These are phyloP conservation scores for Guillardia theta DNA, from an alignment of 78 protist genomes.

Conservation along the genomic window DNA sequence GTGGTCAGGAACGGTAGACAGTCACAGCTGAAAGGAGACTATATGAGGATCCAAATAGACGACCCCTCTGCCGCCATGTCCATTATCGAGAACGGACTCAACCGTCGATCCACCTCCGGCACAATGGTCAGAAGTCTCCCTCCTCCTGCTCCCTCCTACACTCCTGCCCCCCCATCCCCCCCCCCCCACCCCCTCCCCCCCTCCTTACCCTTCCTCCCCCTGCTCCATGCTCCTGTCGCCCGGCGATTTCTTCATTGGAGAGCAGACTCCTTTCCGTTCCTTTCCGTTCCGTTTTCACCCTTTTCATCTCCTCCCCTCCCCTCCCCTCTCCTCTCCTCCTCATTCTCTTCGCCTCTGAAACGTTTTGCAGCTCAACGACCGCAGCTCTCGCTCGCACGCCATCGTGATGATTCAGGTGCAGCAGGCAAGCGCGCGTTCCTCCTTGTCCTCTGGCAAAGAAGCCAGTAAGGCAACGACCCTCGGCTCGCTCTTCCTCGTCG, in stretches of 20 bases:
- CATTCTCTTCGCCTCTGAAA: background rate
- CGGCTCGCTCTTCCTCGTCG: too few relatives aligned
- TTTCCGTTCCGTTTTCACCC: background rate
- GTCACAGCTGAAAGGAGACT: background rate
- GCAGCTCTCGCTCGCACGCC: slow-evolving; percentile 33
- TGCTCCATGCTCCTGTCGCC: background rate
- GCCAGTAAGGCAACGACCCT: too few relatives aligned
- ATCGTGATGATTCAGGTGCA: background rate
- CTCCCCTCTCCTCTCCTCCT: background rate
- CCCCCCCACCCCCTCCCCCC: background rate
- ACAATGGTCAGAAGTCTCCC: too few relatives aligned
- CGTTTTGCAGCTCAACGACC: slow-evolving; percentile 4
- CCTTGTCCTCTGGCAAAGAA: too few relatives aligned
- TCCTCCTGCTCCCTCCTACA: background rate
- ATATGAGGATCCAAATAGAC: background rate
- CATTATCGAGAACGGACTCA: background rate
- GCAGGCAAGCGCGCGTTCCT: background rate
- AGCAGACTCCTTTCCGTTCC: background rate
- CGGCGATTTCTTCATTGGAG: too few relatives aligned
- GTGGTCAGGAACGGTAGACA: background rate
- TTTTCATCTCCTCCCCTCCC: background rate
- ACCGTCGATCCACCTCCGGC: background rate
- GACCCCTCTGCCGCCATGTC: background rate
- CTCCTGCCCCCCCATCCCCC: background rate
- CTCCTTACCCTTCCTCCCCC: background rate